Conservation (phyloP, 202 grass and related monocot genomes). For the Panicum virgatum region DNA sequence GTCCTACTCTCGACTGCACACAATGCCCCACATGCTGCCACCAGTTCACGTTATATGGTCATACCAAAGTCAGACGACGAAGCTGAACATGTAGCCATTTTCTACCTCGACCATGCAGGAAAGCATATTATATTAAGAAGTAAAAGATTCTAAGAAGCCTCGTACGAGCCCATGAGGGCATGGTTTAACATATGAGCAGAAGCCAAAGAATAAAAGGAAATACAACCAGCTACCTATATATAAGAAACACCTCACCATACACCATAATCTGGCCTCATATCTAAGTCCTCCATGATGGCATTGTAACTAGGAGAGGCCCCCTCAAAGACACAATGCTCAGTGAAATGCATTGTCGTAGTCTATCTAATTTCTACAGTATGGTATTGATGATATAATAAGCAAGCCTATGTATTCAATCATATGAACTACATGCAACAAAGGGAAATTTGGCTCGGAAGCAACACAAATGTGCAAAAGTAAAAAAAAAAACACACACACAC, state of each 20-base stretch:
- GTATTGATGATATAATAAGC: neutral
- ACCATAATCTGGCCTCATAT: neutral
- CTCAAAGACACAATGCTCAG: neutral
- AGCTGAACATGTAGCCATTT: neutral
- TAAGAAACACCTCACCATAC: neutral
- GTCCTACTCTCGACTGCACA: neutral
- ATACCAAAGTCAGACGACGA: neutral
- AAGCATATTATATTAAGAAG: neutral
- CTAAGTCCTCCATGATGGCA: no score
- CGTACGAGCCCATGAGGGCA: neutral
- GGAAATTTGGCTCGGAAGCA: neutral
- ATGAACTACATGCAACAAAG: slow-evolving; percentile 26
- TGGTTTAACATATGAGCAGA: neutral
- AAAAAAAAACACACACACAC: no score
- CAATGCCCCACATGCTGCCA: neutral
- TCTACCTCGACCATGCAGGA: neutral
- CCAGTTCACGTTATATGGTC: neutral
- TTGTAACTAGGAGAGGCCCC: no score
- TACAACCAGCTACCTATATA: neutral
- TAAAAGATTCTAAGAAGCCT: neutral
- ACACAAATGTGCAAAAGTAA: neutral
- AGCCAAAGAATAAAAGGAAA: neutral
- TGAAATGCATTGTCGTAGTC: neutral
- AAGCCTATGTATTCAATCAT: neutral
- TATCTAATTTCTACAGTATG: neutral